Evolutionary conservation across 1,284 basidiomycete species (phyloP).

Genomic region (Ceratobasidium theobromae): DNA sequence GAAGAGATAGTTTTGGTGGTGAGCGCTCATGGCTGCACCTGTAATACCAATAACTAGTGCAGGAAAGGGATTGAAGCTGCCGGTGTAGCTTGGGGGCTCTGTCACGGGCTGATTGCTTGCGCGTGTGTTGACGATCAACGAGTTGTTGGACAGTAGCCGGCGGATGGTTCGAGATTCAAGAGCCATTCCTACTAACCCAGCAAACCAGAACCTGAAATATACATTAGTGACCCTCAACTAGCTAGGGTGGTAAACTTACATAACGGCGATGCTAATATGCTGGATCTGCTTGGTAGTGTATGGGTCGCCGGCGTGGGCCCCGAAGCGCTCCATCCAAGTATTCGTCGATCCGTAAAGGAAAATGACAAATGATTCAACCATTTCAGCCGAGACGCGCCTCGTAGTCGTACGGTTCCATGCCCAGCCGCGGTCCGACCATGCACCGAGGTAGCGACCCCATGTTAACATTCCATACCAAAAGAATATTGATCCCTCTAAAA

Average conservation of each 20-base stretch:
- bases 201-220: slow-evolving; percentile 91
- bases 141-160: slow-evolving; percentile 45
- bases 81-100: slow-evolving; percentile 72
- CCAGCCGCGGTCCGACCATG: slow-evolving; percentile 88
- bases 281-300: slow-evolving; percentile 93
- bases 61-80: slow-evolving; percentile 92
- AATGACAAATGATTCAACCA: slow-evolving; percentile 84
- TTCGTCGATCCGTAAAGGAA: slow-evolving; percentile 90
- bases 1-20: slow-evolving; percentile 87
- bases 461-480: slow-evolving; percentile 88
- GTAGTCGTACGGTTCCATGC: slow-evolving; percentile 82
- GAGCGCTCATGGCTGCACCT: slow-evolving; percentile 94
- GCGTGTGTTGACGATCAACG: slow-evolving; percentile 27
- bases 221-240: not conserved
- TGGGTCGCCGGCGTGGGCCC: slow-evolving; percentile 76
- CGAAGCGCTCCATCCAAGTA: slow-evolving; percentile 97
- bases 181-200: slow-evolving; percentile 85
- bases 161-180: slow-evolving; percentile 79
- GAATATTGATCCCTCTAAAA: slow-evolving; percentile 80
- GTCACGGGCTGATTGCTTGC: slow-evolving; percentile 46
- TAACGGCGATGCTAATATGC: slow-evolving; percentile 86
- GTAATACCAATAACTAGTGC: slow-evolving; percentile 92
- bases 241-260: too few species aligned
- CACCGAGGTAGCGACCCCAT: slow-evolving; percentile 89
- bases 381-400: slow-evolving; percentile 67